Conservation (phyloP, 257 asterid species). For the Nicotiana tomentosiformis region DNA sequence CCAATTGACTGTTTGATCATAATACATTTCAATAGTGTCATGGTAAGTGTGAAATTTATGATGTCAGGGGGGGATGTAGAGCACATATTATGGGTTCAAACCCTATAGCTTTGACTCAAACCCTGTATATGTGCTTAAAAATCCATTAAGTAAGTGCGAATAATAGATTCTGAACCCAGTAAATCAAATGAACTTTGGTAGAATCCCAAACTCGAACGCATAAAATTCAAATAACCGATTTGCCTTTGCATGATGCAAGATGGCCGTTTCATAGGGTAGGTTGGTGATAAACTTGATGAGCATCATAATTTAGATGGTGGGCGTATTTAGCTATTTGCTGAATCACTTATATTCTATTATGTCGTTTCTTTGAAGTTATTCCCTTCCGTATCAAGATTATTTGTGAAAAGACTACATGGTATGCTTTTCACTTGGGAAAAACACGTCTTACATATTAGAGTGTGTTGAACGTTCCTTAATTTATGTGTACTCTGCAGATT, state of each 20-base stretch:
- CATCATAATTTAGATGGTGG: neutral
- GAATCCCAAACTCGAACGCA: too few species aligned
- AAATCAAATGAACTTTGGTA: too few species aligned
- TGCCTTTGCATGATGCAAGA: neutral
- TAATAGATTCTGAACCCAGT: too few species aligned
- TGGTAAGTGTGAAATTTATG: neutral
- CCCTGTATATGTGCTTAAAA: too few species aligned
- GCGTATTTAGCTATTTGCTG: neutral
- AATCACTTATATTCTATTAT: neutral
- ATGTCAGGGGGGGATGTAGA: too few species aligned
- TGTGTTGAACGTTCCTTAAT: neutral
- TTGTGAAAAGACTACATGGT: neutral
- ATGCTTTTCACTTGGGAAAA: neutral
- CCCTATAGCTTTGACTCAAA: too few species aligned
- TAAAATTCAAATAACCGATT: too few species aligned
- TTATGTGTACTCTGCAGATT: slow-evolving; percentile 50
- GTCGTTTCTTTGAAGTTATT: neutral
- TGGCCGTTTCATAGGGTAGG: neutral
- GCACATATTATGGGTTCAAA: too few species aligned
- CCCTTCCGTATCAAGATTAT: neutral
- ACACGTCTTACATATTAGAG: neutral
- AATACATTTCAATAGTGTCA: neutral
- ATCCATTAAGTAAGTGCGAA: too few species aligned
- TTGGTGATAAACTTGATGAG: neutral
- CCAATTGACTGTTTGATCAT: slow-evolving; percentile 1